Conservation (phyloP, 345 rosid species). For the Heritiera fomes region DNA sequence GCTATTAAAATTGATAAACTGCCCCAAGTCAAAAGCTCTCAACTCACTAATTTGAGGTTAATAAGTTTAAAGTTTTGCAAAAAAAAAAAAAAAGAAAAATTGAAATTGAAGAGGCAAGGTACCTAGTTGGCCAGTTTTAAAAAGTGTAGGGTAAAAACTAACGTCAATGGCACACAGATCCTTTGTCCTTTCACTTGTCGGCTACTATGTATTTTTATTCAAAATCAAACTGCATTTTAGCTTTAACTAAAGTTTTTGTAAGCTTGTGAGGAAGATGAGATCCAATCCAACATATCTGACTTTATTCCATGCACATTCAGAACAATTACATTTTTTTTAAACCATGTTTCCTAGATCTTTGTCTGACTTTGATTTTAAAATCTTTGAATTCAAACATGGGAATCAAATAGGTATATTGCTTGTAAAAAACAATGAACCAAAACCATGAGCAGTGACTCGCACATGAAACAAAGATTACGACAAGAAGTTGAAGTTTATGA, state of each 20-base stretch:
- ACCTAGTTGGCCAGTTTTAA: no score
- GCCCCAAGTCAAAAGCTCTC: no score
- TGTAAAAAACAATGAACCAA: background rate
- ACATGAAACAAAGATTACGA: background rate
- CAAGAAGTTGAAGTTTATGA: background rate
- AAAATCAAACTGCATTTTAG: background rate
- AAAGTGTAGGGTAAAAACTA: background rate
- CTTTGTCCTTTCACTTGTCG: conserved; percentile 16
- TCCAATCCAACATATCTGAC: background rate
- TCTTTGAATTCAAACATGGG: no score
- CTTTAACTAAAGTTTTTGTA: conserved; percentile 31
- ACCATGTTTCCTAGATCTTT: background rate
- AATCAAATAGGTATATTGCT: background rate
- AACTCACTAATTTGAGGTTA: no score
- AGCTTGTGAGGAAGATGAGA: conserved; percentile 18
- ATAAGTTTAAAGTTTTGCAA: no score
- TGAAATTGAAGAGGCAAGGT: no score
- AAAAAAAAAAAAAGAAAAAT: no score
- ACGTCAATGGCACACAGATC: background rate
- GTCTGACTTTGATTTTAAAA: no score
- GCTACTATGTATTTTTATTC: background rate
- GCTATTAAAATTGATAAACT: no score
- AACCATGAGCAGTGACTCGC: background rate
- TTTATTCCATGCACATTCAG: background rate
- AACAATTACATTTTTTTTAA: background rate